A percentile compares a stretch with the other conserved stretches of the same genome.
Evolutionary conservation across 2,329 filamentous ascomycete genomes (phyloP).

Genomic region (Pseudogymnoascus sp.): DNA sequence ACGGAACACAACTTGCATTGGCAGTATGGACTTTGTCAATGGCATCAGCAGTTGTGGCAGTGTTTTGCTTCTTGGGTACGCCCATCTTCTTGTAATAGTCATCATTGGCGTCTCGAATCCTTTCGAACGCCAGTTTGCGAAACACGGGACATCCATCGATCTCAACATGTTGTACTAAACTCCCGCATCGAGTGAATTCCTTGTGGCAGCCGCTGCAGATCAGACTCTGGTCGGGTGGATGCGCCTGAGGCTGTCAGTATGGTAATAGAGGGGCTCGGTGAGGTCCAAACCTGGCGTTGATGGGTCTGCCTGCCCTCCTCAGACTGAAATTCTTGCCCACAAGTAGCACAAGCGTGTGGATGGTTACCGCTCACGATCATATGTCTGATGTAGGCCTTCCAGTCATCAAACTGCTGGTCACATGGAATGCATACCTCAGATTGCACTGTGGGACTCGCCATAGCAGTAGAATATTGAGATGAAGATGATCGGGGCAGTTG

Average conservation of each 20-base stretch:
- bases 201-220: conserved; percentile 17
- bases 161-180: conserved; percentile 21
- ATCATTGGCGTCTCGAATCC: neutral
- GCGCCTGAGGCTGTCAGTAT: conserved; percentile 14
- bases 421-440: neutral
- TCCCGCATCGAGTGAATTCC: conserved; percentile 20
- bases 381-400: conserved; percentile 13
- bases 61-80: neutral
- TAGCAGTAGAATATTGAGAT: neutral
- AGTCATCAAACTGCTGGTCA: neutral
- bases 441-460: neutral
- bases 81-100: neutral
- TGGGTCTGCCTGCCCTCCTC: conserved; percentile 15
- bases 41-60: neutral
- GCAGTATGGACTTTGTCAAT: neutral
- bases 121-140: neutral
- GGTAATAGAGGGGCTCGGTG: neutral
- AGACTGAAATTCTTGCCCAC: conserved; percentile 17
- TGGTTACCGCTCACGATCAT: conserved; percentile 11
- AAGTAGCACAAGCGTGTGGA: conserved; percentile 14
- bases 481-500: neutral
- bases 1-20: neutral
- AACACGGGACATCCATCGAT: conserved; percentile 12
- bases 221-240: conserved; percentile 19
- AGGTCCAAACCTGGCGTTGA: conserved; percentile 11